A percentile compares a stretch with the other conserved stretches of the same genome.
These are phyloP conservation scores for Nothophaeocryptopus gaeumannii DNA, from an alignment of 2,329 filamentous ascomycete species.

Conservation along the genomic window DNA sequence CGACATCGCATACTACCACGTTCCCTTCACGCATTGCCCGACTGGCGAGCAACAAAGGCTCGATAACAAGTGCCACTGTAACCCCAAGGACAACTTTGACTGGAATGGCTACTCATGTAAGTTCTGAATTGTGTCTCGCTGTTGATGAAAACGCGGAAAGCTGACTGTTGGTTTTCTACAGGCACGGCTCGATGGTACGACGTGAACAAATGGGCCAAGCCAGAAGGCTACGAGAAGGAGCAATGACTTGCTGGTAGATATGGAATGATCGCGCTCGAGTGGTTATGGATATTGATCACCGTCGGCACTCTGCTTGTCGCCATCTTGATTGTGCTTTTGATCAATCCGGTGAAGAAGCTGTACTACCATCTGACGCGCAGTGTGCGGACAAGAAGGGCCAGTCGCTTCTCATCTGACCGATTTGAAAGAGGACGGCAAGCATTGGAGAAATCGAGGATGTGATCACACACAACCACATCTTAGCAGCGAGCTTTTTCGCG, in stretches of 20 bases:
- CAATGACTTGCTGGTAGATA: slow-evolving; percentile 33
- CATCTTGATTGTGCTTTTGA: slow-evolving; percentile 15
- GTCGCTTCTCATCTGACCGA: slow-evolving; percentile 8
- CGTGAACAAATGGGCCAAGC: slow-evolving; percentile 75
- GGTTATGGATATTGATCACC: slow-evolving; percentile 19
- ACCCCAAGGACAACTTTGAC: slow-evolving; percentile 96
- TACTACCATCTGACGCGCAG: slow-evolving; percentile 1
- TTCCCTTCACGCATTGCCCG: slow-evolving; percentile 96
- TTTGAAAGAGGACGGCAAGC: background rate
- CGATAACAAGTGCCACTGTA: slow-evolving; percentile 88
- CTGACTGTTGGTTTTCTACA: slow-evolving; percentile 36
- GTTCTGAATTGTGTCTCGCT: no score
- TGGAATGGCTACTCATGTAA: slow-evolving; percentile 98
- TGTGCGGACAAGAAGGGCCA: background rate
- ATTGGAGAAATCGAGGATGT: no score
- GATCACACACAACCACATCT: no score
- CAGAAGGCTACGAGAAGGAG: slow-evolving; percentile 71
- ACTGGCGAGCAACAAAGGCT: slow-evolving; percentile 80
- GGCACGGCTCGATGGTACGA: slow-evolving; percentile 86
- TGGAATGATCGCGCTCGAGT: slow-evolving; percentile 19
- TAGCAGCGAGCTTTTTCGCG: no score
- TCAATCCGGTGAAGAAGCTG: slow-evolving; percentile 7
- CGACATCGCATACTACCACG: slow-evolving; percentile 97
- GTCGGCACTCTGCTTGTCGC: slow-evolving; percentile 10
- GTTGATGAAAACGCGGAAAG: no score